Conservation (phyloP, 2,329 filamentous ascomycete genomes). For the Shiraia sp. region DNA sequence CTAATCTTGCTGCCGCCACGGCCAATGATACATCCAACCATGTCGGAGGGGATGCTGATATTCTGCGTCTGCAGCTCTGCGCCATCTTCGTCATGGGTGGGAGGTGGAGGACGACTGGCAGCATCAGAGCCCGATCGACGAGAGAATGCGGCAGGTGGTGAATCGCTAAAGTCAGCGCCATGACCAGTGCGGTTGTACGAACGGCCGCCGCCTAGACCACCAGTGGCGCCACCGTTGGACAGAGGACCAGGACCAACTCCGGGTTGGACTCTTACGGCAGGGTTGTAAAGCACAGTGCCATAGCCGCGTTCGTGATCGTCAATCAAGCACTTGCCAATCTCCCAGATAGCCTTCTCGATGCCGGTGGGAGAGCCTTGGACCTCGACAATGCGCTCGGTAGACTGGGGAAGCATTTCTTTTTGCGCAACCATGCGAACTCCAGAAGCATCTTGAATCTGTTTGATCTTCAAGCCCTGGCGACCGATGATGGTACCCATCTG, state of each 20-base stretch:
- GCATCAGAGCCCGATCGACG: slow-evolving; percentile 85
- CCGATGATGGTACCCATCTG: slow-evolving; percentile 99
- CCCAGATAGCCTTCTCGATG: slow-evolving; percentile 95
- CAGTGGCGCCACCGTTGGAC: slow-evolving; percentile 56
- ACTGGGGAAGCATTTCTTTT: slow-evolving; percentile 99
- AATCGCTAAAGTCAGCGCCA: slow-evolving; percentile 94
- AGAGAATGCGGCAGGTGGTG: slow-evolving; percentile 63
- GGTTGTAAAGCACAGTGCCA: slow-evolving; percentile 96
- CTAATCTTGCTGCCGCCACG: slow-evolving; percentile 95
- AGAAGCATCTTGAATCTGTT: slow-evolving; percentile 96
- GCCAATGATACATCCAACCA: slow-evolving; percentile 99
- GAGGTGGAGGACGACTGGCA: slow-evolving; percentile 72
- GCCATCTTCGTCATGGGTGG: slow-evolving; percentile 91
- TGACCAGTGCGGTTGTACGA: slow-evolving; percentile 92
- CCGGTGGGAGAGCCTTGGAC: slow-evolving; percentile 93
- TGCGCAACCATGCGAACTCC: slow-evolving; percentile 99
- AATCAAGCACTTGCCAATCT: slow-evolving; percentile 97
- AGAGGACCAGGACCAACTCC: slow-evolving; percentile 57
- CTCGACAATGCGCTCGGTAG: slow-evolving; percentile 96
- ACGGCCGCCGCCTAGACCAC: slow-evolving; percentile 59
- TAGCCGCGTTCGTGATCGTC: slow-evolving; percentile 98
- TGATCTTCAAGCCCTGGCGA: slow-evolving; percentile 95
- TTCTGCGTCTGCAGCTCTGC: slow-evolving; percentile 99
- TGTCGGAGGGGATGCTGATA: slow-evolving; percentile 98
- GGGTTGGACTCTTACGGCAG: slow-evolving; percentile 82